Evolutionary conservation across 1,284 basidiomycete genomes (phyloP).

Genomic region (Moesziomyces sp.): DNA sequence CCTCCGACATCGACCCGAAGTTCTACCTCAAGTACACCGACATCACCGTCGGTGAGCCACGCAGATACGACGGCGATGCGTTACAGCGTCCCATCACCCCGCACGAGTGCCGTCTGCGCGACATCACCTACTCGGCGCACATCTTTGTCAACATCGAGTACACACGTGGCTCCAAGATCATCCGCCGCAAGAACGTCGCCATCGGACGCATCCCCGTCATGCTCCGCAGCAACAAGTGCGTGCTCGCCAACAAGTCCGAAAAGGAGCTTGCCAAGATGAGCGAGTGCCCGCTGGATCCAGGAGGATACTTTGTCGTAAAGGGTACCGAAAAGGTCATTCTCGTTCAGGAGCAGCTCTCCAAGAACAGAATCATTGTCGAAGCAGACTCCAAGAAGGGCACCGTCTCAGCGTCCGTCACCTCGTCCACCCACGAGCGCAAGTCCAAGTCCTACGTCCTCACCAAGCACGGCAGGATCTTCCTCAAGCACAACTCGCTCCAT

Average conservation of each 20-base stretch:
- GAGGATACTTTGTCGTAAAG: conserved; percentile 98
- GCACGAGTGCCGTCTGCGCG: conserved; percentile 95
- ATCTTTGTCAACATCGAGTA: conserved; percentile 97
- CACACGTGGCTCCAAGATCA: conserved; percentile 88
- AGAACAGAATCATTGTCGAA: conserved; percentile 99
- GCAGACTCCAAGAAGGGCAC: conserved; percentile 80
- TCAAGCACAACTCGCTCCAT: conserved; percentile 93
- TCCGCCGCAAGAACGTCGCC: conserved; percentile 83
- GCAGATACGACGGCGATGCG: conserved; percentile 79
- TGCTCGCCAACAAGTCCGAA: conserved; percentile 81
- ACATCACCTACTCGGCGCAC: conserved; percentile 93
- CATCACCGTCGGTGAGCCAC: conserved; percentile 81
- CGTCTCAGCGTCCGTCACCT: conserved; percentile 94
- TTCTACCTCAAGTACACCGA: conserved; percentile 98
- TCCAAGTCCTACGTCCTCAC: conserved; percentile 99
- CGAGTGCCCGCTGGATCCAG: conserved; percentile 97
- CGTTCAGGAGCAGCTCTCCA: conserved; percentile 98
- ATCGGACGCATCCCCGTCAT: conserved; percentile 97
- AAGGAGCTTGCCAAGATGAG: conserved; percentile 89
- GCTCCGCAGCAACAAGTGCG: conserved; percentile 88
- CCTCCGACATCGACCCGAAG: conserved; percentile 94
- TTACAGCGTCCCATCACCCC: conserved; percentile 89
- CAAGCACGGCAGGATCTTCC: conserved; percentile 91
- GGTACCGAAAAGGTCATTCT: conserved; percentile 99
- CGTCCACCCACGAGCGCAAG: conserved; percentile 94